phyloP scores from a whole-genome alignment of 2,329 filamentous ascomycete genomes.

The Aspergillus floridensis region DNA sequence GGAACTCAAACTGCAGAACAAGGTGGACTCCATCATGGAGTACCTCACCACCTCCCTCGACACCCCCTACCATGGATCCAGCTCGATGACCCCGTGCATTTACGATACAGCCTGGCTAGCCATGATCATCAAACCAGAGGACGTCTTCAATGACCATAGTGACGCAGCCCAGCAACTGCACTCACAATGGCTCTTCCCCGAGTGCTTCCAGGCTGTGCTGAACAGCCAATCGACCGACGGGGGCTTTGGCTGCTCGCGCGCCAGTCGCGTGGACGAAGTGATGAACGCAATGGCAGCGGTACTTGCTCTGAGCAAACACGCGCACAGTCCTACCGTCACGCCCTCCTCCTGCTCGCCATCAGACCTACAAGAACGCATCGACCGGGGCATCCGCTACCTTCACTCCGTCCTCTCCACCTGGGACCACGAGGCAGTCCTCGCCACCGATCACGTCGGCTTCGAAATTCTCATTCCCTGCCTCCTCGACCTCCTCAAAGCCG shows the following conservation, averaged over 20 bases:
- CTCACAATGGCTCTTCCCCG: not conserved
- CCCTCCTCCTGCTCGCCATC: not conserved
- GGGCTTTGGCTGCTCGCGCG: not conserved
- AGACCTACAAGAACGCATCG: not conserved
- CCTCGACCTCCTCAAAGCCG: not conserved
- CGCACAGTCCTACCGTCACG: not conserved
- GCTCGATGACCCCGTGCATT: not conserved
- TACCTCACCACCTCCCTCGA: not conserved
- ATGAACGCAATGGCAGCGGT: conserved; percentile 3
- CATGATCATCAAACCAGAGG: conserved; percentile 1
- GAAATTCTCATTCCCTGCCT: not conserved
- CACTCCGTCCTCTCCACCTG: not conserved
- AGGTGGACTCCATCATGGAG: not conserved
- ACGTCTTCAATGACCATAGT: too few species aligned
- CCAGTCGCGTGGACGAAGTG: not conserved
- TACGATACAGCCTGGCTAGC: conserved; percentile 6
- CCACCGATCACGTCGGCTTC: not conserved
- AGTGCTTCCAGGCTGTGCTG: not conserved
- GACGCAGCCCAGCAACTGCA: not conserved
- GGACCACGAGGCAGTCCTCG: not conserved
- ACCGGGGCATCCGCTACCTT: not conserved
- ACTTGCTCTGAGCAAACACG: conserved; percentile 1
- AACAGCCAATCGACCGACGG: not conserved
- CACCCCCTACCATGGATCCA: not conserved
- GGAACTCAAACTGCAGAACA: not conserved